These are phyloP conservation scores for Irpex lacteus DNA, from an alignment of 1,284 basidiomycete species.

Conservation along the genomic window DNA sequence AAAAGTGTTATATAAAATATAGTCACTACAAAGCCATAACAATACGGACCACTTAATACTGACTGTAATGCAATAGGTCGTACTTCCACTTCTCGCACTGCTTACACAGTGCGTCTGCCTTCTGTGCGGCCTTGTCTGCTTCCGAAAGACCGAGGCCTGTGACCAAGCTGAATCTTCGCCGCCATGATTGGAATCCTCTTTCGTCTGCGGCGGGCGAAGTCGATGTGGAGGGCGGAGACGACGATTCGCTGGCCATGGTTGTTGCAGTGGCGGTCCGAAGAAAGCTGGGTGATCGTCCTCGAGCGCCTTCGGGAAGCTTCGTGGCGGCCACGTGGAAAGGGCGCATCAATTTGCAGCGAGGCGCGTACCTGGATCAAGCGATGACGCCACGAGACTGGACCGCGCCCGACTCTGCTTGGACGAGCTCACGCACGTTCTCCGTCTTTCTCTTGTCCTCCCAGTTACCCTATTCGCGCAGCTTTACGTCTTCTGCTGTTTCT, in stretches of 20 bases:
- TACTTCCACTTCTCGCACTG: constrained; percentile 59
- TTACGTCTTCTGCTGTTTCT: neutral
- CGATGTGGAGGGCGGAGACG: neutral
- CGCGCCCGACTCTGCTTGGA: too few species aligned
- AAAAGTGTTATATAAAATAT: constrained; percentile 7
- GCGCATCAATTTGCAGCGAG: neutral
- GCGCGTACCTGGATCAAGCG: neutral
- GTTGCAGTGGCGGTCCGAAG: neutral
- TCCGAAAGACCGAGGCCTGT: constrained; percentile 57
- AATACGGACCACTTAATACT: constrained; percentile 29
- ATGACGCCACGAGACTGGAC: neutral
- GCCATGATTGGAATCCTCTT: constrained; percentile 48
- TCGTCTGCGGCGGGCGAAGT: neutral
- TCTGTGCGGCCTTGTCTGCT: constrained; percentile 45
- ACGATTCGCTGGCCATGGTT: neutral
- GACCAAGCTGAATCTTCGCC: constrained; percentile 47
- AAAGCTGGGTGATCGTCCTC: neutral
- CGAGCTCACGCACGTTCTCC: neutral
- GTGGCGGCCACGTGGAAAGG: neutral
- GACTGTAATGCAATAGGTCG: constrained; percentile 52
- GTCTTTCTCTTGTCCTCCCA: neutral
- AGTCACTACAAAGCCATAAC: constrained; percentile 14
- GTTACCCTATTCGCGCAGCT: neutral
- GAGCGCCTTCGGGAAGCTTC: neutral
- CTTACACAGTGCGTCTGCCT: constrained; percentile 39